Base-by-base conservation (phyloP, 441 rosid genomes). In the Pelargonium fulgidum region DNA sequence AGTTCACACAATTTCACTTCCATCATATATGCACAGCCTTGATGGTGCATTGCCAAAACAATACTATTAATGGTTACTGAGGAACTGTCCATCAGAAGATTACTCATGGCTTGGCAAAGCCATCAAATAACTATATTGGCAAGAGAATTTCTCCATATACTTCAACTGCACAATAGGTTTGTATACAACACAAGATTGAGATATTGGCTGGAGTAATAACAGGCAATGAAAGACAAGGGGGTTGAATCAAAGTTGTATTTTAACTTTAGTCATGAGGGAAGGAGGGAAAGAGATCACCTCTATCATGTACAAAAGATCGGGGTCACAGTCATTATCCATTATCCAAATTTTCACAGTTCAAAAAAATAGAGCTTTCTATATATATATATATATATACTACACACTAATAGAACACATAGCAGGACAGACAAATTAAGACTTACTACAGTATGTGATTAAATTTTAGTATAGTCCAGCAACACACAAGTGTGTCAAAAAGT, bases 381-480 rank as follows among this genome's bases (percentile, higher is more conserved):
- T 29, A 29, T 5, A 29, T 29, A 29, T 29, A 29, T 10, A 42
- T 42, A 42, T 42, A 42, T 10, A 42, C 47, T 8, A 29, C 36
- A 29, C 33, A 26, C 33, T 41, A 41, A 3, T 6, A 41, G 45
- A 41, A 41, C 33, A 7, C 11, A 42, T 10, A 42, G 1, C 12
- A 7, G 12, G 12, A 42, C 47, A 36, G 24, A 42, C 16, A 20
- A 8, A 10, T 19, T 9, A 52, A 24, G 29, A 56, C 11, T 56
- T 14, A 42, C 65, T 45, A 64, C 10, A 45, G 48, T 50, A 19
- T 62, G 11, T 22, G 8, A 17, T 17, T 16, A 1, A n/a, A 48
- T 45, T 70, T 17, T 64, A 70, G 4, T 16, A 29, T 17, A 33
- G 39, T 45, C 73, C 14, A 19, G 48, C 44, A 70, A 64, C 22